Conservation (phyloP, 192 early-diverging fungal genomes). For the Backusella macrospora region DNA sequence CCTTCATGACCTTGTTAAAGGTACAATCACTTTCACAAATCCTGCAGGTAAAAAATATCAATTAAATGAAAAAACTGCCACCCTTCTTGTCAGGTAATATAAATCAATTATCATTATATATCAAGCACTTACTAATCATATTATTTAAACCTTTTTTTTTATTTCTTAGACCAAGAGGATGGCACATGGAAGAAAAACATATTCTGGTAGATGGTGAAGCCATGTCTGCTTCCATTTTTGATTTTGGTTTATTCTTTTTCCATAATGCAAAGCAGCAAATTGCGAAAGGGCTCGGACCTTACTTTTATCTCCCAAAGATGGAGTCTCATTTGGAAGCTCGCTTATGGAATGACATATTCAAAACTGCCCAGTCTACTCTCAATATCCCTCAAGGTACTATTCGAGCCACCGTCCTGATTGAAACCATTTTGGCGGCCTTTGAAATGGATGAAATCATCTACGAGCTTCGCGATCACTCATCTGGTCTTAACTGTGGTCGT, state of each 20-base stretch:
- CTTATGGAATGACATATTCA: constrained; percentile 97
- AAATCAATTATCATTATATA: not conserved
- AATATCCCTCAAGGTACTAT: constrained; percentile 91
- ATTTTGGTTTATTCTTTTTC: constrained; percentile 98
- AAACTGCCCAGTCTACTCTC: constrained; percentile 86
- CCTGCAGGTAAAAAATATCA: constrained; percentile 94
- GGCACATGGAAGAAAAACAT: constrained; percentile 98
- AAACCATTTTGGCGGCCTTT: constrained; percentile 94
- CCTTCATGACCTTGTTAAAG: constrained; percentile 86
- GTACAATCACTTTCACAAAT: constrained; percentile 83
- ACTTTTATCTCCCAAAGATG: constrained; percentile 99
- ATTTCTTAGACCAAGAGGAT: constrained; percentile 82
- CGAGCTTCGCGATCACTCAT: constrained; percentile 96
- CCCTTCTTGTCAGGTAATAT: constrained; percentile 80
- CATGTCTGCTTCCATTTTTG: constrained; percentile 92
- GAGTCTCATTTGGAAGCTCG: constrained; percentile 94
- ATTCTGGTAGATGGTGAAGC: constrained; percentile 88
- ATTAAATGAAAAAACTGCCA: constrained; percentile 86
- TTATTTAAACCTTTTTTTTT: not conserved
- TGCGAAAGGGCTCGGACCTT: constrained; percentile 86
- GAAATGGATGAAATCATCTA: constrained; percentile 99
- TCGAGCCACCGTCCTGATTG: constrained; percentile 93
- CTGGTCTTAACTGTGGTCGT: constrained; percentile 97
- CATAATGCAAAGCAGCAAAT: constrained; percentile 90
- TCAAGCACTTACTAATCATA: not conserved